Percentiles rank a stretch among this genome's conserved stretches.
Conservation (phyloP, 805 yeast species). For the Komagataella mondaviorum region DNA sequence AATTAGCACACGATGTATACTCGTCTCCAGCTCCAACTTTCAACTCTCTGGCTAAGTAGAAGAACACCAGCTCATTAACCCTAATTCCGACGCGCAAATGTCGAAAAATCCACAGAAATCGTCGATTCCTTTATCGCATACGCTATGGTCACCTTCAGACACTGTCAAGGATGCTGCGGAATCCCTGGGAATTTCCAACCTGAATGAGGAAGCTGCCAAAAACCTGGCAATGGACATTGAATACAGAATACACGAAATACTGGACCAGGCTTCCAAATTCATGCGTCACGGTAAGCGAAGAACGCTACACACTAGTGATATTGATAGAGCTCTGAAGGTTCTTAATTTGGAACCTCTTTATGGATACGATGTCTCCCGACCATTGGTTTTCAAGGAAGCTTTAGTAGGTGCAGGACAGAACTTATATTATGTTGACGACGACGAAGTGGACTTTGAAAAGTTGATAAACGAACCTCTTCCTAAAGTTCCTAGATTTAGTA, state of each 20-base stretch:
- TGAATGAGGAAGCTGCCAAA: conserved; percentile 88
- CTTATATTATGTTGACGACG: conserved; percentile 79
- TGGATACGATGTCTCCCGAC: conserved; percentile 66
- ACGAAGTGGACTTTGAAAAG: conserved; percentile 89
- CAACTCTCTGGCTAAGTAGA: not conserved
- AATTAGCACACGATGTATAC: not conserved
- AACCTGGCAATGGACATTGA: conserved; percentile 99
- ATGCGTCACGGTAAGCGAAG: conserved; percentile 90
- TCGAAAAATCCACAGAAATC: conserved; percentile 1
- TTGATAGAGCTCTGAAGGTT: conserved; percentile 68
- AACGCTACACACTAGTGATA: conserved; percentile 67
- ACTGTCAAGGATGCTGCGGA: conserved; percentile 96
- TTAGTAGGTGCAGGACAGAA: conserved; percentile 87
- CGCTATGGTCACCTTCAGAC: conserved; percentile 95
- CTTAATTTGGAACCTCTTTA: conserved; percentile 90
- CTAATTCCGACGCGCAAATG: not conserved
- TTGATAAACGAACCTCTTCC: conserved; percentile 90
- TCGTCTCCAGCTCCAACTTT: not conserved
- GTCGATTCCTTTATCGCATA: conserved; percentile 61
- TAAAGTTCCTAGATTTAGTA: conserved; percentile 82
- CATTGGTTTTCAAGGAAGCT: conserved; percentile 75
- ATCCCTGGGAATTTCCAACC: conserved; percentile 59
- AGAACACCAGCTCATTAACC: not conserved
- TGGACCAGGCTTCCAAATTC: conserved; percentile 92
- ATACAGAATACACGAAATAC: conserved; percentile 86